These are phyloP conservation scores for Eremochloa ophiuroides DNA, from an alignment of 176 grass and related monocot genomes.

Conservation along the genomic window DNA sequence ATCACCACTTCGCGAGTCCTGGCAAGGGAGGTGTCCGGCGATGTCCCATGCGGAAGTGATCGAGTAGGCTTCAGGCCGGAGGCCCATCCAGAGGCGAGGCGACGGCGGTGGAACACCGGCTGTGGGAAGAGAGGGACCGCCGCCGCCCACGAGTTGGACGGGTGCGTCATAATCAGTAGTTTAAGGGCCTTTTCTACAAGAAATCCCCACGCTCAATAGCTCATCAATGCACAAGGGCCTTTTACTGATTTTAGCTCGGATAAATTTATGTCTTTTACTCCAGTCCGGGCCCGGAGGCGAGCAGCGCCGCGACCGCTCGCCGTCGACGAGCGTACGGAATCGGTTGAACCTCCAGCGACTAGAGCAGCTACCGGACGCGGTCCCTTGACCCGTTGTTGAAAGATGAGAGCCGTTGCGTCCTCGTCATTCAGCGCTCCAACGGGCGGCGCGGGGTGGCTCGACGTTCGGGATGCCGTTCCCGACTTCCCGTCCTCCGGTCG, in stretches of 20 bases:
- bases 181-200: not conserved
- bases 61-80: not conserved
- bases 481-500: not conserved
- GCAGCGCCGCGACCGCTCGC: not conserved
- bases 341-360: not conserved
- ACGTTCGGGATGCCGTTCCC: not conserved
- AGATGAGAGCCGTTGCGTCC: not conserved
- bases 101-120: not conserved
- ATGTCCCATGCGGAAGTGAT: not conserved
- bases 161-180: not conserved
- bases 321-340: not conserved
- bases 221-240: not conserved
- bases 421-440: not conserved
- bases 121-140: not conserved
- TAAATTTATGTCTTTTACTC: not conserved
- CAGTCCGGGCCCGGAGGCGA: not conserved
- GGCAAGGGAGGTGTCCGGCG: not conserved
- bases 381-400: not conserved
- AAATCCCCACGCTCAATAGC: not conserved
- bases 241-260: not conserved
- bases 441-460: not conserved
- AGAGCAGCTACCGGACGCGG: not conserved
- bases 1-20: not conserved
- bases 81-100: not conserved
- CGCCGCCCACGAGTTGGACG: not conserved